Evolutionary conservation across 768 basidiomycete genomes (phyloP), one percentile per base, ranked within the genome.

Genomic region (Neoboletus magnificus): DNA sequence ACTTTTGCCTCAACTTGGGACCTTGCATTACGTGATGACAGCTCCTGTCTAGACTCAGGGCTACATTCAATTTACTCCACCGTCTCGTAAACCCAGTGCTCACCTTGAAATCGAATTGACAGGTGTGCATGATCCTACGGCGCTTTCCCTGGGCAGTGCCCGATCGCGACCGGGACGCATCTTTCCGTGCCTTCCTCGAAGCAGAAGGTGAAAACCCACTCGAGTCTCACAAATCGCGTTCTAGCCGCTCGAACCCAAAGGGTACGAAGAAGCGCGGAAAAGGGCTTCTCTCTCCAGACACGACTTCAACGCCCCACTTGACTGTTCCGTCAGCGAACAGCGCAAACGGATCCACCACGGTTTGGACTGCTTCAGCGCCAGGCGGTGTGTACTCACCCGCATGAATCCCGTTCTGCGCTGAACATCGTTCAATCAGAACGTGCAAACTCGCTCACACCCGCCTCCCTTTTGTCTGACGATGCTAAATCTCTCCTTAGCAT

Each of bases 141-240:
- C 83, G 97, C 49, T 99, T 99, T 79, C 97, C 97, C 5, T 99
- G 97, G 97, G 98, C 93, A 73, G 89, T 98, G 54, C 96, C 97
- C 12, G 97, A 99, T 69, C 79, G 86, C 65, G 96, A 96, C 81
- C 85, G 85, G 18, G 97, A 98, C 70, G 82, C 89, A 53, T 90
- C 86, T 67, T 99, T 93, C 78, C 83, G 86, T 56, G 86, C 93
- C 9, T 99, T 97, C 67, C 87, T 98, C 60, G 81, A 88, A 62
- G 89, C 93, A 33, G 95, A 99, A 71, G 94, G 95, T 25, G 94
- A 97, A 70, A 81, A 77, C 60, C 72, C 70, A n/a, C 70, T 73
- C 53, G 72, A 75, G 13, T 64, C 66, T 2, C 70, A 60, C 22
- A 69, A 62, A 45, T 60, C 59, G 7, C 62, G 58, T 32, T 50